Evolutionary conservation across 345 rosid species (phyloP).

Genomic region (Camelina laxa): DNA sequence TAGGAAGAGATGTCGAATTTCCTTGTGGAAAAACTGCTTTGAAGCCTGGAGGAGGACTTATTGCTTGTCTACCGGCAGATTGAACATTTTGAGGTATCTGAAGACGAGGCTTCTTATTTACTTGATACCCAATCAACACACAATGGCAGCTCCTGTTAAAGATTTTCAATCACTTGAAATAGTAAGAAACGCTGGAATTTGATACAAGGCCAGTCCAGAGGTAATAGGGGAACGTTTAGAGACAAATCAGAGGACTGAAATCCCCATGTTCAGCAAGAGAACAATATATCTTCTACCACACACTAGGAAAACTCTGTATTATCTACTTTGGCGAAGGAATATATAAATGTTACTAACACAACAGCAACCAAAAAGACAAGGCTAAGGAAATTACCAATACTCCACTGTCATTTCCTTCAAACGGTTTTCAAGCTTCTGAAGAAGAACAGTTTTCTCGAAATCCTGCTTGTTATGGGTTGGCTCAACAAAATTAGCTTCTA

Average conservation of each 20-base stretch:
- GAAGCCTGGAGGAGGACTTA: constrained; percentile 43
- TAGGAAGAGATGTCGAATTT: constrained; percentile 29
- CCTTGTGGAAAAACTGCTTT: constrained; percentile 24
- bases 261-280: constrained; percentile 19
- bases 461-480: constrained; percentile 98
- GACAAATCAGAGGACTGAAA: constrained; percentile 16
- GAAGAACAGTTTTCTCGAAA: constrained; percentile 92
- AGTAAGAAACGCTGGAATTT: constrained; percentile 23
- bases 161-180: constrained; percentile 24
- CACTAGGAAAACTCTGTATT: constrained; percentile 28
- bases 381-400: constrained; percentile 64
- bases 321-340: neutral
- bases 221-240: constrained; percentile 17
- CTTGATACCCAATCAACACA: constrained; percentile 79
- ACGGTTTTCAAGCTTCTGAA: constrained; percentile 92
- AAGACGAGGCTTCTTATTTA: constrained; percentile 51
- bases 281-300: constrained; percentile 23
- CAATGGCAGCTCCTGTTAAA: constrained; percentile 78
- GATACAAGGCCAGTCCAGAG: constrained; percentile 20
- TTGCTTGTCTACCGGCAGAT: constrained; percentile 40
- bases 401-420: constrained; percentile 92
- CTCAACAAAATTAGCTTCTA: constrained; percentile 92
- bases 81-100: constrained; percentile 37
- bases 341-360: constrained; percentile 6
- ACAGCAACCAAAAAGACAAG: constrained; percentile 18